A percentile compares a stretch with the other conserved stretches of the same genome.
Evolutionary conservation across 2,329 filamentous ascomycete species (phyloP).

Genomic region (Colletotrichum ledebouriae): DNA sequence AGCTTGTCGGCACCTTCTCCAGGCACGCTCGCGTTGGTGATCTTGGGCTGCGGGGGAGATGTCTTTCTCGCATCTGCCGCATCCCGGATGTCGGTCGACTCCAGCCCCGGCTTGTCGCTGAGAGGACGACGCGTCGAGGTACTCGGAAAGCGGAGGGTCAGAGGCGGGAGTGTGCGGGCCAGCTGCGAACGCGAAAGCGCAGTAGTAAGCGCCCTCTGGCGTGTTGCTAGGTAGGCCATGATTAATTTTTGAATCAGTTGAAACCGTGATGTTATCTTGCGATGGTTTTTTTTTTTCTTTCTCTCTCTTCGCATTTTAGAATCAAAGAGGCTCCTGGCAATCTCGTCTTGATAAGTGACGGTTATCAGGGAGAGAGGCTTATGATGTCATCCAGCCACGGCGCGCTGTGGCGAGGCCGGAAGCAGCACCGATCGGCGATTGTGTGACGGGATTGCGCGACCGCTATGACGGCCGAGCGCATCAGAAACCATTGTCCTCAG

Average conservation of each 20-base stretch:
- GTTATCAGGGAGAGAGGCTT: neutral
- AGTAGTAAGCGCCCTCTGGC: neutral
- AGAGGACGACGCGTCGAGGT: neutral
- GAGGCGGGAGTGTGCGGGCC: neutral
- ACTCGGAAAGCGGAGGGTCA: neutral
- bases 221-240: slow-evolving; percentile 14
- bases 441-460: slow-evolving; percentile 10
- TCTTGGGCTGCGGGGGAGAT: slow-evolving; percentile 63
- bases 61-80: slow-evolving; percentile 40
- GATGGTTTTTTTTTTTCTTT: too few relatives aligned
- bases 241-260: neutral
- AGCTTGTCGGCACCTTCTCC: slow-evolving; percentile 52
- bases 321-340: neutral
- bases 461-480: slow-evolving; percentile 9
- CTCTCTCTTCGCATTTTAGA: too few relatives aligned
- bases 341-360: slow-evolving; percentile 5
- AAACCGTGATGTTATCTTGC: neutral
- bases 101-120: slow-evolving; percentile 36
- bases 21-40: slow-evolving; percentile 61
- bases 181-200: neutral
- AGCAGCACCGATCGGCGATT: slow-evolving; percentile 35
- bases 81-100: slow-evolving; percentile 30
- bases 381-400: slow-evolving; percentile 36
- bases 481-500: neutral
- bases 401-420: neutral